Base-by-base conservation (phyloP, 805 yeast species). In the Hermanozyma aechmeae region DNA sequence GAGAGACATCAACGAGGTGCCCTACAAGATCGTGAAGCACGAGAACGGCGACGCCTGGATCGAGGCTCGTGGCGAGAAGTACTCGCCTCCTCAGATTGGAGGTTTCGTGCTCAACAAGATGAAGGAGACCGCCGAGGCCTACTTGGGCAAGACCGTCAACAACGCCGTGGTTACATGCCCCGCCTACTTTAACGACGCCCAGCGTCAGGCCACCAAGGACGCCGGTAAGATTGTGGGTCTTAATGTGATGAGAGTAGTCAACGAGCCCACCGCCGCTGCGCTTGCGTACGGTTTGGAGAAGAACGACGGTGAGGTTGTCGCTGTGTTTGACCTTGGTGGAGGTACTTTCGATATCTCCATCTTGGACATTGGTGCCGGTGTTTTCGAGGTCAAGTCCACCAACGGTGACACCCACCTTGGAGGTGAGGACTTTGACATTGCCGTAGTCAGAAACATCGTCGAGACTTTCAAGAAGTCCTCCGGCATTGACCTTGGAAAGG, bases 281-380 rank as follows among this genome's bases (percentile, higher is more conserved):
- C 69, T 85, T 51, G 96, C 96, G 41, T 85, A 85, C 63, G 96
- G 96, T 67, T 70, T 85, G 51, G 95, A 85, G 67, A 81, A 80
- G 69, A 81, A 78, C 51, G 76, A 71, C 45, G 71, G 77, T 52
- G 79, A 77, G 65, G 80, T 81, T 39, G 94, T 86, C 48, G 96
- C 96, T 39, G 96, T 86, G 43, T 86, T 87, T 68, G 96, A 86
- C 67, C 73, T 86, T 54, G 96, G 96, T 77, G 96, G 96, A 63
- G 96, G 96, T 77, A 86, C 96, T 51, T 86, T 86, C 59, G 96
- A 86, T 80, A 80, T 86, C 64, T 86, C 96, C 48, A 83, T 86
- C 58, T 73, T 86, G 56, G 96, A 87, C 71, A 87, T 86, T 50
- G 95, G 87, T 67, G 85, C 86, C 56, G 96, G 96, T 73, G 96